A percentile compares a stretch with the other conserved stretches of the same genome.
Conservation (phyloP, 78 protist genomes). For the Dictyostelium capitatum region DNA sequence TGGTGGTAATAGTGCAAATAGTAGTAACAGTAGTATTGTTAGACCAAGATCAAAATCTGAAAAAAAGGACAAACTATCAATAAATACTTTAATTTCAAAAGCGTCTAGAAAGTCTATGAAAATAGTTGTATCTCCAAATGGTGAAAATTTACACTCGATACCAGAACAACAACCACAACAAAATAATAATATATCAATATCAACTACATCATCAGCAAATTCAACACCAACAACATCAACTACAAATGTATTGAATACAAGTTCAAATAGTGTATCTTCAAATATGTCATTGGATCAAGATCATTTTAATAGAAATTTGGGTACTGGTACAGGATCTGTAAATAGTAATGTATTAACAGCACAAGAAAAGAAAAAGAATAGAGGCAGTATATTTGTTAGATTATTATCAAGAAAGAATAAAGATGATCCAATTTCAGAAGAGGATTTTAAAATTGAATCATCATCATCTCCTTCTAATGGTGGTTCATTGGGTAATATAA, state of each 20-base stretch:
- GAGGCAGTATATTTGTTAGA: constrained; percentile 62
- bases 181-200: not conserved
- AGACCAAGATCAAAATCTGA: constrained; percentile 37
- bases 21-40: not conserved
- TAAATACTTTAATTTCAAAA: not conserved
- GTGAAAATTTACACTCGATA: not conserved
- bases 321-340: not conserved
- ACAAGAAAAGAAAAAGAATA: constrained; percentile 42
- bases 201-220: not conserved
- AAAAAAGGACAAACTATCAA: constrained; percentile 43
- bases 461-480: not conserved
- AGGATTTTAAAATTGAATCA: constrained; percentile 50
- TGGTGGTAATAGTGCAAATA: not conserved
- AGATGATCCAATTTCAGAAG: constrained; percentile 31
- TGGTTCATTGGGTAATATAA: not conserved
- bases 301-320: not conserved
- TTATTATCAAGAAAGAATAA: constrained; percentile 30
- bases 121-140: not conserved
- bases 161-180: not conserved
- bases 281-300: not conserved
- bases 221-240: not conserved
- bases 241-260: not conserved
- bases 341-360: not conserved
- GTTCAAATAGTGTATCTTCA: constrained; percentile 17
- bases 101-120: constrained; percentile 15